These are phyloP conservation scores for Argentina anserina DNA, from an alignment of 306 rosid species.

Conservation along the genomic window DNA sequence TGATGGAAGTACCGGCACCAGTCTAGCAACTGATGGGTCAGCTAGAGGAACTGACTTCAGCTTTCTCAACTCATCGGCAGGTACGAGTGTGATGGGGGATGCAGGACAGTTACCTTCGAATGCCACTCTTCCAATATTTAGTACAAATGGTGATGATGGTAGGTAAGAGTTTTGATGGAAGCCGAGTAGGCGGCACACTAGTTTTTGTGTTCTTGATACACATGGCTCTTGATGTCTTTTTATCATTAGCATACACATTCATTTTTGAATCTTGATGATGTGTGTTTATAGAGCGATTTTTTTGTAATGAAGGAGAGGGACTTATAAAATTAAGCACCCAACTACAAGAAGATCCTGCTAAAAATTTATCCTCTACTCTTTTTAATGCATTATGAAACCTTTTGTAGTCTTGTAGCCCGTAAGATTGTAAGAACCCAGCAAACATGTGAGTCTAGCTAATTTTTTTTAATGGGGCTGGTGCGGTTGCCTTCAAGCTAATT, in stretches of 20 bases:
- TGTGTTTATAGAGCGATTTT: no score
- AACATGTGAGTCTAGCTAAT: no score
- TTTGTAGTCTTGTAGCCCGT: no score
- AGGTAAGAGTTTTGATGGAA: background rate
- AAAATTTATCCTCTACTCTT: no score
- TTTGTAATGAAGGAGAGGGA: no score
- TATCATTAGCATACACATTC: background rate
- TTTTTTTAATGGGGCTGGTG: no score
- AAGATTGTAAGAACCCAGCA: no score
- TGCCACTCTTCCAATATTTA: background rate
- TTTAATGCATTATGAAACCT: no score
- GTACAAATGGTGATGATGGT: constrained; percentile 1
- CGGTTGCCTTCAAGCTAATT: no score
- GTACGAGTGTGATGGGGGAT: constrained; percentile 30
- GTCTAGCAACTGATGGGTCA: constrained; percentile 19
- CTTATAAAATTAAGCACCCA: no score
- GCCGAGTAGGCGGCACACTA: background rate
- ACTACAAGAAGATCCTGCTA: no score
- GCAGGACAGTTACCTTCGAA: constrained; percentile 16
- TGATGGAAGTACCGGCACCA: constrained; percentile 2
- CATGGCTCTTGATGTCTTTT: background rate
- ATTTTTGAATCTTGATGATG: no score
- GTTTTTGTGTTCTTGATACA: background rate
- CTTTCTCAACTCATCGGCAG: constrained; percentile 24
- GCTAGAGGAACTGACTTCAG: constrained; percentile 27